Evolutionary conservation across 2,329 filamentous ascomycete species (phyloP).

Genomic region (Calonectria pseudoturangicola): DNA sequence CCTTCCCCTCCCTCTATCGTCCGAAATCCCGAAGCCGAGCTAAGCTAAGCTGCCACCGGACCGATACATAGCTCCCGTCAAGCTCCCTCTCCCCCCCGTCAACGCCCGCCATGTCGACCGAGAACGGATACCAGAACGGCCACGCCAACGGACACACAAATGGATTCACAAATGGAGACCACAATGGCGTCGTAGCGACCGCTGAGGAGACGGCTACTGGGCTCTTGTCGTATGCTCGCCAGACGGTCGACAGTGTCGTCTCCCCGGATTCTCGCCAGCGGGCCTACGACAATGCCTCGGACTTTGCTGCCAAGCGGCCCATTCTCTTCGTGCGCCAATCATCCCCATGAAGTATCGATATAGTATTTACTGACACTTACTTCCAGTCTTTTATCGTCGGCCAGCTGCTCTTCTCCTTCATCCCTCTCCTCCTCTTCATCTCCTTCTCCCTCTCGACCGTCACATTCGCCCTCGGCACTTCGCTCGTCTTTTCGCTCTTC

Average conservation of each 20-base stretch:
- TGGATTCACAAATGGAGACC: neutral
- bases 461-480: slow-evolving; percentile 76
- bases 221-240: slow-evolving; percentile 64
- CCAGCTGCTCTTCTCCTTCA: slow-evolving; percentile 78
- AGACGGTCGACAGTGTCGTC: slow-evolving; percentile 70
- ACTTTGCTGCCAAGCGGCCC: slow-evolving; percentile 79
- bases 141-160: neutral
- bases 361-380: slow-evolving; percentile 1
- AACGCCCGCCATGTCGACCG: slow-evolving; percentile 22
- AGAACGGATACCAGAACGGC: slow-evolving; percentile 40
- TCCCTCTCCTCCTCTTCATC: slow-evolving; percentile 81
- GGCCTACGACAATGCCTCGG: slow-evolving; percentile 70
- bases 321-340: slow-evolving; percentile 77
- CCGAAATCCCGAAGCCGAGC: too few species aligned
- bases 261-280: slow-evolving; percentile 76
- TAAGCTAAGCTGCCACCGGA: neutral
- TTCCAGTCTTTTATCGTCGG: slow-evolving; percentile 79
- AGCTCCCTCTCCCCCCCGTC: neutral
- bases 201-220: slow-evolving; percentile 60
- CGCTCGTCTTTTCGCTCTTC: slow-evolving; percentile 80
- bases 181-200: slow-evolving; percentile 48
- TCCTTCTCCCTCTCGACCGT: slow-evolving; percentile 79
- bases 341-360: neutral
- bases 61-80: neutral
- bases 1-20: too few species aligned